phyloP scores from a whole-genome alignment of 331 rosid species.

The Rosa hybrid region DNA sequence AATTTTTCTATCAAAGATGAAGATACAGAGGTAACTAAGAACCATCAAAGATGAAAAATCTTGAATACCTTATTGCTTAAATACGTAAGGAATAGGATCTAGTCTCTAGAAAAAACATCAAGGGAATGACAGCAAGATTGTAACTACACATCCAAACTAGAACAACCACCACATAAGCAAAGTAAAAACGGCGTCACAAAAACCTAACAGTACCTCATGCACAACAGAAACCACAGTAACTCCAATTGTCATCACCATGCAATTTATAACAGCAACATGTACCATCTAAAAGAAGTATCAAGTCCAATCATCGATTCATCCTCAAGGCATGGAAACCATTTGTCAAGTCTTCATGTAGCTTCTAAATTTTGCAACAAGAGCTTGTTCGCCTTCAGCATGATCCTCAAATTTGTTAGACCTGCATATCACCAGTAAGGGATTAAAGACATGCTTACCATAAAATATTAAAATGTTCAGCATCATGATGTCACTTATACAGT shows the following conservation, averaged over 20 bases:
- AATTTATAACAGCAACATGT: conserved; percentile 12
- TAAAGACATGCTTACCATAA: conserved; percentile 19
- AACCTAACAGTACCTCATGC: conserved; percentile 28
- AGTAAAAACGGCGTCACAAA: conserved; percentile 33
- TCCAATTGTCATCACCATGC: conserved; percentile 22
- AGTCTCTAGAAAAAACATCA: conserved; percentile 28
- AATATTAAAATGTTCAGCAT: background rate
- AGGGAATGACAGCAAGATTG: conserved; percentile 25
- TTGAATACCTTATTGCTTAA: conserved; percentile 44
- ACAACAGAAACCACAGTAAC: conserved; percentile 27
- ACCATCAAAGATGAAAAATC: background rate
- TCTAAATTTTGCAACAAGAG: conserved; percentile 68
- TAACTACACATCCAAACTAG: conserved; percentile 45
- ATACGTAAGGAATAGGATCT: conserved; percentile 40
- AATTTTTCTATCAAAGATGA: too few relatives aligned
- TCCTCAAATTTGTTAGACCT: conserved; percentile 98
- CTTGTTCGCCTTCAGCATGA: conserved; percentile 90
- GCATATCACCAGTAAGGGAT: conserved; percentile 26
- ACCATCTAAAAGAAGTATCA: conserved; percentile 19
- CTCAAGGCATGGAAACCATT: conserved; percentile 95
- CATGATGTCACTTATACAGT: conserved; percentile 54
- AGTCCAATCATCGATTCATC: conserved; percentile 75
- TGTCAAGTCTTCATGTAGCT: conserved; percentile 78
- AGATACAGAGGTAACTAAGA: background rate
- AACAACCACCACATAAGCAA: conserved; percentile 39